A percentile compares a stretch with the other conserved stretches of the same genome.
These are phyloP conservation scores for Aspergillus aculeatus DNA, from an alignment of 2,329 filamentous ascomycete species.

Conservation along the genomic window DNA sequence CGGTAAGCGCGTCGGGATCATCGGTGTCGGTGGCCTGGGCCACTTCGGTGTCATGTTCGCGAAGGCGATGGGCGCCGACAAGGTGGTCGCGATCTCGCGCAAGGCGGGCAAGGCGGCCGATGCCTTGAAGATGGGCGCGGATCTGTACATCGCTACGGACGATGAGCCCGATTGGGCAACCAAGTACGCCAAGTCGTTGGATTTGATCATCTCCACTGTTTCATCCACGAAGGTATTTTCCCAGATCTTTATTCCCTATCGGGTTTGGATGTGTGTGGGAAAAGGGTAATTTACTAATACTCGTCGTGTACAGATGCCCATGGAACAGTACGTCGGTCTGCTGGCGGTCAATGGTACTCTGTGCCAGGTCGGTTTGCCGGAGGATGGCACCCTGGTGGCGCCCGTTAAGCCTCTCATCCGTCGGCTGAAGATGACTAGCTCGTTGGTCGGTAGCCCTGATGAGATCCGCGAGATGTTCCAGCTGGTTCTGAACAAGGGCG, in stretches of 20 bases:
- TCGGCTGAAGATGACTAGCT: constrained; percentile 55
- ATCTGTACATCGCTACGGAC: constrained; percentile 56
- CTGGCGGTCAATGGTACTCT: constrained; percentile 60
- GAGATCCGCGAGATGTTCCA: constrained; percentile 48
- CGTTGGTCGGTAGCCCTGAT: constrained; percentile 39
- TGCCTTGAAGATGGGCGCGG: constrained; percentile 56
- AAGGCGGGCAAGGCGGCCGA: constrained; percentile 52
- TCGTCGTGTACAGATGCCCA: constrained; percentile 52
- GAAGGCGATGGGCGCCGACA: constrained; percentile 68
- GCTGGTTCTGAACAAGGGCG: constrained; percentile 39
- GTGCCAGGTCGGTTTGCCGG: constrained; percentile 66
- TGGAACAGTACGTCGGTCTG: constrained; percentile 61
- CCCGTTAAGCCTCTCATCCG: constrained; percentile 57
- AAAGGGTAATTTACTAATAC: background rate
- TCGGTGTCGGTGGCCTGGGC: constrained; percentile 72
- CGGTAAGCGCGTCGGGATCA: constrained; percentile 69
- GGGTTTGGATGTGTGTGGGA: background rate
- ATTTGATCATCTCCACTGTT: constrained; percentile 59
- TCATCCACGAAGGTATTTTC: constrained; percentile 48
- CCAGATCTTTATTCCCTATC: background rate
- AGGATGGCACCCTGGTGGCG: constrained; percentile 55
- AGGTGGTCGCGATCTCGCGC: constrained; percentile 58
- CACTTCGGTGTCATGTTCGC: constrained; percentile 72
- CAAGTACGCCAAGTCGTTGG: constrained; percentile 50
- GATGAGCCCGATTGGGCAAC: constrained; percentile 56